A percentile compares a stretch with the other conserved stretches of the same genome.
Evolutionary conservation across 176 grass and related monocot species (phyloP).

Genomic region (Eragrostis curvula): DNA sequence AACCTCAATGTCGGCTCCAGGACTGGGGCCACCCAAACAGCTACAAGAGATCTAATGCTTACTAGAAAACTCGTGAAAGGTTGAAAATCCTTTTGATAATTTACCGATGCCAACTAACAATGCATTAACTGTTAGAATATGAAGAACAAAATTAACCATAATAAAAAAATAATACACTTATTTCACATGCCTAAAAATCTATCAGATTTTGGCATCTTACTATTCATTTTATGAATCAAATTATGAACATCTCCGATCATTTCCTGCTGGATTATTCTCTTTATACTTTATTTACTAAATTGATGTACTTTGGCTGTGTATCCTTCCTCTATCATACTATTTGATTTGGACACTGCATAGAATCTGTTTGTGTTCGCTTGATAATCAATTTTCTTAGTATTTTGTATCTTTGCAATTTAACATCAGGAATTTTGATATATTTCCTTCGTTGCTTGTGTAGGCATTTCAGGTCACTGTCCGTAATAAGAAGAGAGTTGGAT

Average conservation of each 20-base stretch:
- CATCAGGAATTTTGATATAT: background rate
- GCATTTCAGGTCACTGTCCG: conserved; percentile 85
- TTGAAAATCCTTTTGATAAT: background rate
- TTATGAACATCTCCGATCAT: background rate
- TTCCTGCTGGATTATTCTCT: background rate
- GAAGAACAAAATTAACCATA: background rate
- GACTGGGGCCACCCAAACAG: background rate
- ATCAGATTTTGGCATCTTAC: background rate
- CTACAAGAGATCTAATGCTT: background rate
- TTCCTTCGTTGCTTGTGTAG: conserved; percentile 42
- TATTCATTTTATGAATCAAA: background rate
- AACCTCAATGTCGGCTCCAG: background rate
- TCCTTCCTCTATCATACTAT: background rate
- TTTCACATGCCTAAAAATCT: background rate
- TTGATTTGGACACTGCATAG: background rate
- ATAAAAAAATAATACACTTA: background rate
- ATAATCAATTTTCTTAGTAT: background rate
- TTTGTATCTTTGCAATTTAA: background rate
- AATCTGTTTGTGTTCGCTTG: background rate
- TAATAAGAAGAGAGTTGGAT: conserved; percentile 95
- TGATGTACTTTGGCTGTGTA: background rate
- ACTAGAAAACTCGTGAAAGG: background rate
- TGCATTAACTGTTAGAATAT: background rate
- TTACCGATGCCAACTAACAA: background rate
- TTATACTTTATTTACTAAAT: background rate